Percentiles rank a stretch among this genome's conserved stretches.
Conservation (phyloP, 306 rosid species). For the Aeschynomene evenia region DNA sequence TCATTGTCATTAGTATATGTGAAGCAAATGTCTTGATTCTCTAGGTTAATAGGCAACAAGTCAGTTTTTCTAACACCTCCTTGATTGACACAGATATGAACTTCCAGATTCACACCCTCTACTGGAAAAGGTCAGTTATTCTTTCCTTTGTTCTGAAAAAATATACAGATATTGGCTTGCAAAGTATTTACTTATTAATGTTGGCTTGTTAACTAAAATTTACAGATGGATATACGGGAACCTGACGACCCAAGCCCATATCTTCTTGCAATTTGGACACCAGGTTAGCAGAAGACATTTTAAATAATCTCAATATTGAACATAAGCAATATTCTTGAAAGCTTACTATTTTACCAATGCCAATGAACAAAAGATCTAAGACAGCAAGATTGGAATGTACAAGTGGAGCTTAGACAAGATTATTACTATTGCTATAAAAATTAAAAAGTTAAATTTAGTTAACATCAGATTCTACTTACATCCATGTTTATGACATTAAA, state of each 20-base stretch:
- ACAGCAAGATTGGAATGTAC: conserved; percentile 14
- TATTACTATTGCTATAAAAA: conserved; percentile 11
- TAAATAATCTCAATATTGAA: conserved; percentile 16
- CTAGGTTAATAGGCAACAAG: conserved; percentile 6
- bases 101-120: conserved; percentile 97
- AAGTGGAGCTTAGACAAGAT: conserved; percentile 13
- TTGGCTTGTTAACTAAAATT: conserved; percentile 24
- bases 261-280: conserved; percentile 96
- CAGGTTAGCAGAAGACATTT: conserved; percentile 58
- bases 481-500: conserved; percentile 16
- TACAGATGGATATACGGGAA: conserved; percentile 80
- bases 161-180: conserved; percentile 16
- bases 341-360: conserved; percentile 7
- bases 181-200: not conserved
- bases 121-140: conserved; percentile 60
- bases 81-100: conserved; percentile 74
- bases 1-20: conserved; percentile 11
- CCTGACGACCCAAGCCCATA: conserved; percentile 97
- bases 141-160: conserved; percentile 23
- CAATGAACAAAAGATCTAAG: conserved; percentile 14
- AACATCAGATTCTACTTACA: conserved; percentile 16
- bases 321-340: conserved; percentile 7
- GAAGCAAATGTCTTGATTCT: conserved; percentile 4
- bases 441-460: conserved; percentile 9
- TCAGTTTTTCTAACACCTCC: conserved; percentile 29